Conservation (phyloP, 73 alveolate genomes). For the Durusdinium trenchii region DNA sequence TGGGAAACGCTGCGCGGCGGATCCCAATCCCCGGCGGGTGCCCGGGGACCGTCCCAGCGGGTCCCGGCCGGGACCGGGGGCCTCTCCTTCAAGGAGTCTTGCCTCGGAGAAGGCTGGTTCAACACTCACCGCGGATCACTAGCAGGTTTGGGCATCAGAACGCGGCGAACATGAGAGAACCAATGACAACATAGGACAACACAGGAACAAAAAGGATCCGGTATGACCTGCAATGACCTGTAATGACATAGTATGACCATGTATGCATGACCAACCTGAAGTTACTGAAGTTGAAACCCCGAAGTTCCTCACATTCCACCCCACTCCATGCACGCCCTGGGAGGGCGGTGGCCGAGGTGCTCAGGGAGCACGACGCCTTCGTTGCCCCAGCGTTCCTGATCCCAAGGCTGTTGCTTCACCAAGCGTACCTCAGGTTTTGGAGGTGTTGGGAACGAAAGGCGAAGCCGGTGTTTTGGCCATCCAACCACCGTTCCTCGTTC, state of each 20-base stretch:
- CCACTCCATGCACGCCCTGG: neutral
- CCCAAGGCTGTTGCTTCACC: conserved; percentile 54
- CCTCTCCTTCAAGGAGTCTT: conserved; percentile 23
- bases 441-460: too few relatives aligned
- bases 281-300: neutral
- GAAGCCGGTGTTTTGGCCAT: too few relatives aligned
- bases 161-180: neutral
- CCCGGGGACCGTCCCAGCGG: too few relatives aligned
- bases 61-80: too few relatives aligned
- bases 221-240: neutral
- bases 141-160: neutral
- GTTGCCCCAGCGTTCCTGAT: conserved; percentile 63
- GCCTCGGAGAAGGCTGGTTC: neutral
- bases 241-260: neutral
- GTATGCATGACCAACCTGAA: neutral
- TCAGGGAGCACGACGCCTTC: neutral
- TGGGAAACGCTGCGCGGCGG: too few relatives aligned
- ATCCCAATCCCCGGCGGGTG: too few relatives aligned
- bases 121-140: neutral
- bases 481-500: too few relatives aligned
- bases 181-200: neutral
- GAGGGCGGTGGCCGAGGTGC: neutral
- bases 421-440: neutral
- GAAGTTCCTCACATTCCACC: neutral
- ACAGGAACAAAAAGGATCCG: neutral